Evolutionary conservation across 345 rosid species (phyloP).

Genomic region (Aquilaria yunnanensis): DNA sequence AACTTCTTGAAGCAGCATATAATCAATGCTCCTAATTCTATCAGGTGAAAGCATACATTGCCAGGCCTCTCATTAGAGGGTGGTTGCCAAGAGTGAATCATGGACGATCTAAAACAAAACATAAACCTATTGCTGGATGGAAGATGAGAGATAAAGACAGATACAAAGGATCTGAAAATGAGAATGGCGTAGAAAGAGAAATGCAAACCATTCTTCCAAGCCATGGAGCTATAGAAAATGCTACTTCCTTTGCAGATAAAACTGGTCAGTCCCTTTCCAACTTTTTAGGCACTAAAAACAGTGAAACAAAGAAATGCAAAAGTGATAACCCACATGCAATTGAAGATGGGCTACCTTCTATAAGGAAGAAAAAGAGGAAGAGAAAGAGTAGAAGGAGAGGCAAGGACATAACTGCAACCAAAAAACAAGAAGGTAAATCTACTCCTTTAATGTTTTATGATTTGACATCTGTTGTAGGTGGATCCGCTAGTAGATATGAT

Average conservation of each 20-base stretch:
- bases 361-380: neutral
- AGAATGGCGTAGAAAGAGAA: neutral
- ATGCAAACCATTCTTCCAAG: neutral
- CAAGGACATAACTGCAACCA: conserved; percentile 1
- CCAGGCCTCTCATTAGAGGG: conserved; percentile 13
- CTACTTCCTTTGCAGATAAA: neutral
- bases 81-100: neutral
- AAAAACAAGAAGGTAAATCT: conserved; percentile 11
- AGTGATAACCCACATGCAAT: conserved; percentile 1
- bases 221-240: neutral
- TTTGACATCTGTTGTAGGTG: neutral
- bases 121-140: neutral
- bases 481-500: neutral
- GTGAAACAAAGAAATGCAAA: conserved; percentile 5
- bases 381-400: conserved; percentile 14
- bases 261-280: conserved; percentile 3
- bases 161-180: conserved; percentile 5
- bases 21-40: conserved; percentile 8
- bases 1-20: neutral
- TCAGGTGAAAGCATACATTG: conserved; percentile 23
- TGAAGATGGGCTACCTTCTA: conserved; percentile 8
- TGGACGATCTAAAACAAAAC: conserved; percentile 4
- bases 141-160: conserved; percentile 8
- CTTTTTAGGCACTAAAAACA: conserved; percentile 3
- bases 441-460: neutral